A percentile compares a stretch with the other conserved stretches of the same genome.
phyloP scores from a whole-genome alignment of 176 grass and related monocot species.

The Carex cristatella region DNA sequence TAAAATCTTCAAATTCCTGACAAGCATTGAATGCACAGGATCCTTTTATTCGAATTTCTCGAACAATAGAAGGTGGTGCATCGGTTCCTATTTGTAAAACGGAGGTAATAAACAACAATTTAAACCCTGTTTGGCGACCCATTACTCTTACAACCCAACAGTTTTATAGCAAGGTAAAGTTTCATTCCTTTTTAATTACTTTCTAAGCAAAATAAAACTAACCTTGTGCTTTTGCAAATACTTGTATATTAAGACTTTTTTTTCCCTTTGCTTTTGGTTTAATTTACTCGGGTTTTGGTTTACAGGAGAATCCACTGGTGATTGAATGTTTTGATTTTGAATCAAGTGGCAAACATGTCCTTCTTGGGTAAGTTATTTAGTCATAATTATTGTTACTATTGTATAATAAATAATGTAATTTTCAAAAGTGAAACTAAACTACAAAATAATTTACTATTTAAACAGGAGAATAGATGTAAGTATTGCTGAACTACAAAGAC shows the following conservation, averaged over 20 bases:
- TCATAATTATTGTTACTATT: neutral
- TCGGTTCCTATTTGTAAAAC: slow-evolving; percentile 90
- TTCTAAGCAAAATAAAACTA: neutral
- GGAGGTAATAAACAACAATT: slow-evolving; percentile 64
- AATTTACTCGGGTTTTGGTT: slow-evolving; percentile 24
- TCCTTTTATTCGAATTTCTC: slow-evolving; percentile 84
- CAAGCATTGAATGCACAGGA: slow-evolving; percentile 50
- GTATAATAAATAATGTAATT: neutral
- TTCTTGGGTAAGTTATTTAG: slow-evolving; percentile 63
- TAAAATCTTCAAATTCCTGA: neutral
- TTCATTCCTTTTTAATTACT: neutral
- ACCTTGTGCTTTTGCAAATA: neutral
- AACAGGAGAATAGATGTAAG: slow-evolving; percentile 65
- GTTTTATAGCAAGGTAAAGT: slow-evolving; percentile 82
- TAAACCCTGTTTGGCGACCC: slow-evolving; percentile 84
- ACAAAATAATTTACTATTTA: neutral
- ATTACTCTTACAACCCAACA: slow-evolving; percentile 73
- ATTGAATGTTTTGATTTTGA: slow-evolving; percentile 98
- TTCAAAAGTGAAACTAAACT: neutral
- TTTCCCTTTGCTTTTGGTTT: slow-evolving; percentile 12
- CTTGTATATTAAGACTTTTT: neutral
- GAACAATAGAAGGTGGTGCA: slow-evolving; percentile 49
- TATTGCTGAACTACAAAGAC: slow-evolving; percentile 63
- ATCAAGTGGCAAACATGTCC: slow-evolving; percentile 60
- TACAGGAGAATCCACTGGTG: slow-evolving; percentile 95